phyloP scores from a whole-genome alignment of 306 rosid genomes.

The Acmispon strigosus region DNA sequence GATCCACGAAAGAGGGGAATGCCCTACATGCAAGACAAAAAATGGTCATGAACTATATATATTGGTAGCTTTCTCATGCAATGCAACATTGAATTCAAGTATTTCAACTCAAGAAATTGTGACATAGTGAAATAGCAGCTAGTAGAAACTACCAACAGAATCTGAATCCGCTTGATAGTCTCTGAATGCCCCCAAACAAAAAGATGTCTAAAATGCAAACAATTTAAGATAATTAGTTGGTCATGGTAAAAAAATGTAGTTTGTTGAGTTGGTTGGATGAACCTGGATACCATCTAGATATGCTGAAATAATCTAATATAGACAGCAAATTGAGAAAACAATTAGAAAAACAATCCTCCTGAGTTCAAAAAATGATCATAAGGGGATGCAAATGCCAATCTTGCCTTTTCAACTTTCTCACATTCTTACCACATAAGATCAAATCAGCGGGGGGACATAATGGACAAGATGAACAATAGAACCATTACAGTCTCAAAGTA shows the following conservation, averaged over 20 bases:
- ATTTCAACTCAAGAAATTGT: background rate
- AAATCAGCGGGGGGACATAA: background rate
- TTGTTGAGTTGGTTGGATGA: background rate
- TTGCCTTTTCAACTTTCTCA: background rate
- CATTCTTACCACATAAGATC: background rate
- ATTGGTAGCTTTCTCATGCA: conserved; percentile 1
- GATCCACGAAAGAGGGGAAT: conserved; percentile 93
- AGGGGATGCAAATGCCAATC: background rate
- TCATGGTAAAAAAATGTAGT: background rate
- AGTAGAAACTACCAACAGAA: background rate
- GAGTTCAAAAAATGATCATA: background rate
- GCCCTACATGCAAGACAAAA: conserved; percentile 45
- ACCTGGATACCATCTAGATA: background rate
- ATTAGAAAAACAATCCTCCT: background rate
- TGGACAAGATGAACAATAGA: background rate
- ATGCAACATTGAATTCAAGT: background rate
- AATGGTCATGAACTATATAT: conserved; percentile 7
- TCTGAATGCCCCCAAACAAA: background rate
- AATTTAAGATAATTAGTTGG: background rate
- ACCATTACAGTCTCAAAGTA: background rate
- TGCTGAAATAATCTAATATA: background rate
- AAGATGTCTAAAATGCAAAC: background rate
- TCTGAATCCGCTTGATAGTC: background rate
- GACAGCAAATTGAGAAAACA: background rate
- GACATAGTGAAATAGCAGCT: background rate